Base-by-base conservation (phyloP, 371 early-diverging fungal genomes). In the Lichtheimia corymbifera region DNA sequence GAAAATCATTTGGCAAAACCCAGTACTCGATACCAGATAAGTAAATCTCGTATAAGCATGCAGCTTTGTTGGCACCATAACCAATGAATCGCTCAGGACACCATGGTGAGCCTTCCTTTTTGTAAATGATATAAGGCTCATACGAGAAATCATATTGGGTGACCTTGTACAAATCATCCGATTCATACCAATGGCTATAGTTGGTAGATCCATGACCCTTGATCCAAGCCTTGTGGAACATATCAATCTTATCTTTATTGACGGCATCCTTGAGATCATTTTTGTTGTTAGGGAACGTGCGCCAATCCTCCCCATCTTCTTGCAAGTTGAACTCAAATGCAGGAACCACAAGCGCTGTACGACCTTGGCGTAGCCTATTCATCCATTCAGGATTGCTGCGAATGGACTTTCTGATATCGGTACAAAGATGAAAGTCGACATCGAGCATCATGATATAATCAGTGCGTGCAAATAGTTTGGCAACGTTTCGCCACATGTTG, bases 71-170 rank as follows among this genome's bases (percentile, higher is more conserved):
- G 51, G 87, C 84, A 59, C 89, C 89, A 64, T 89, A 89, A 4
- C 89, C 89, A 35, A 87, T 81, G 64, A 89, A 89, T n/a, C 89
- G 79, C 56, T 89, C 89, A 51, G 88, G 87, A 57, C 89, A 88
- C 89, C 89, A 88, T 12, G 87, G 86, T 0, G 80, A 65, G 0
- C 80, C 82, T 40, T 88, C 82, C 59, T 83, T 82, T 59, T 76
- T 82, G 60, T 84, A 74, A 50, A 88, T 80, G 41, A 84, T 84
- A 62, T 88, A 88, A 5, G 89, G 89, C 61, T 88, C 89, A 52
- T 88, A 88, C 1, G 84, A 83, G 45, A 81, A 82, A 42, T 87
- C 82, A 63, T 88, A 88, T 1, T 82, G 58, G 4, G 80, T 74
- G 11, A 87, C 86, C 61, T 76, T 79, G 68, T 87, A 88, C 12